Evolutionary conservation across 345 rosid genomes (phyloP).

Genomic region (Mallotus nudiflorus): DNA sequence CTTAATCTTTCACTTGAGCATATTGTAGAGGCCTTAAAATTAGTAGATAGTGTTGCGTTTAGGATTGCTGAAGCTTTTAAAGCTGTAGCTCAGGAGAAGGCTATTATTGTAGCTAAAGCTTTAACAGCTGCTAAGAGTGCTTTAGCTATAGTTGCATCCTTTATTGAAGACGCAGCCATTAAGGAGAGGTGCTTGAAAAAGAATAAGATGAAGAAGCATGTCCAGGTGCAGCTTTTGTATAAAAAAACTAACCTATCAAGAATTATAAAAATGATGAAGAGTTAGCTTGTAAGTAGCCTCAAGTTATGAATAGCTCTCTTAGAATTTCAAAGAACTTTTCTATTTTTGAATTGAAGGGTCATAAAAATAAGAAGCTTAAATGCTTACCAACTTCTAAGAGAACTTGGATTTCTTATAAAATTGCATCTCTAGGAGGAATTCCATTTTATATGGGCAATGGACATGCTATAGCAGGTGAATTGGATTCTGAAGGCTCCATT

Average conservation of each 20-base stretch:
- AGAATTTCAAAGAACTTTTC: slow-evolving; percentile 60
- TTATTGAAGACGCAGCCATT: slow-evolving; percentile 50
- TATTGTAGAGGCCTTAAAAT: slow-evolving; percentile 59
- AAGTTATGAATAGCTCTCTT: slow-evolving; percentile 72
- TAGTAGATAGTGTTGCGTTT: slow-evolving; percentile 52
- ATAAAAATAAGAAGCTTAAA: slow-evolving; percentile 57
- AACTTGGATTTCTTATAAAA: slow-evolving; percentile 36
- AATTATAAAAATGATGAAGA: slow-evolving; percentile 59
- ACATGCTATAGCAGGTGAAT: slow-evolving; percentile 39
- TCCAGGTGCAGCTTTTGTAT: slow-evolving; percentile 79
- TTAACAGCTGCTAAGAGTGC: slow-evolving; percentile 75
- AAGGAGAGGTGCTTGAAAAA: slow-evolving; percentile 50
- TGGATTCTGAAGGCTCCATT: slow-evolving; percentile 62
- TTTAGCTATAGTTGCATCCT: slow-evolving; percentile 64
- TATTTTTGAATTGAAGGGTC: slow-evolving; percentile 49
- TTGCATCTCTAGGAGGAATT: slow-evolving; percentile 28
- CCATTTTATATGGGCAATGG: slow-evolving; percentile 45
- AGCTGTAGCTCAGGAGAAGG: slow-evolving; percentile 81
- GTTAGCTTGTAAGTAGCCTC: slow-evolving; percentile 68
- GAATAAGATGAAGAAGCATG: slow-evolving; percentile 92
- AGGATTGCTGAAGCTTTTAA: slow-evolving; percentile 68
- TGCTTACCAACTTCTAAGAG: slow-evolving; percentile 35
- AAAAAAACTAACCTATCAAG: slow-evolving; percentile 50
- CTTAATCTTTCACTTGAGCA: slow-evolving; percentile 58
- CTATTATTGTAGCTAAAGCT: slow-evolving; percentile 71